Base-by-base conservation (phyloP, 2,329 filamentous ascomycete species). In the Hypoxylon rubiginosum region DNA sequence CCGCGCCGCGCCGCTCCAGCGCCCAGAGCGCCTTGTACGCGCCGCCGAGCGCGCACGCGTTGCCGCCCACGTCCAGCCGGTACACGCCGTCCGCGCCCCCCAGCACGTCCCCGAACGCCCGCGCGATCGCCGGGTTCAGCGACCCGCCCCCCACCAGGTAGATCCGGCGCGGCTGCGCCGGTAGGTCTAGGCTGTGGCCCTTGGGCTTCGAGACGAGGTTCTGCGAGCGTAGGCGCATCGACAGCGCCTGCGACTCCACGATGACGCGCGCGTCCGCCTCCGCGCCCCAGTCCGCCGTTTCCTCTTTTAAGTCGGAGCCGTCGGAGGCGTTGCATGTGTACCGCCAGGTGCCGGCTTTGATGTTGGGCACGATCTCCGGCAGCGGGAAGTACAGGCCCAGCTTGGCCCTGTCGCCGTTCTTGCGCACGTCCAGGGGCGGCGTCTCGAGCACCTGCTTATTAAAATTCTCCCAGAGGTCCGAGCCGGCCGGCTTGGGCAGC, bases 11-110 rank as follows among this genome's bases (percentile, higher is more conserved):
- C 51, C 92, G 83, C 83, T 96, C 93, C 59, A 93, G 84, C 0
- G 92, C 94, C 96, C 96, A 99, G 0, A 97, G 90, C 13, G 96
- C 95, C 82, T 98, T 98, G 81, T 98, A 97, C 26, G 95, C 95
- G 6, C 93, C 93, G 13, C 96, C 96, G 13, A 98, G 82, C 10
- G 95, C 96, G 80, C 96, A 99, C 2, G 96, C 95, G 81, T 97
- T 97, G 26, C 94, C 94, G 26, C 96, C 95, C 4, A 98, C 93
- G 76, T 98, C 94, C 13, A 99, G 88, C 80, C 91, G 92, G 82
- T 93, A 99, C 26, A 98, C 92, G 24, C 96, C 96, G 68, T 98
- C 96, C 2, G 86, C 87, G 34, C 93, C 93, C 56, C 96, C 96
- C 2, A 99, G 87, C 2, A 98, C 93, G 74, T 97, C 90, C 26